Evolutionary conservation across 1,139 yeast genomes (phyloP), one percentile per base, ranked within the genome.

Genomic region (Geotrichum histeridarum): DNA sequence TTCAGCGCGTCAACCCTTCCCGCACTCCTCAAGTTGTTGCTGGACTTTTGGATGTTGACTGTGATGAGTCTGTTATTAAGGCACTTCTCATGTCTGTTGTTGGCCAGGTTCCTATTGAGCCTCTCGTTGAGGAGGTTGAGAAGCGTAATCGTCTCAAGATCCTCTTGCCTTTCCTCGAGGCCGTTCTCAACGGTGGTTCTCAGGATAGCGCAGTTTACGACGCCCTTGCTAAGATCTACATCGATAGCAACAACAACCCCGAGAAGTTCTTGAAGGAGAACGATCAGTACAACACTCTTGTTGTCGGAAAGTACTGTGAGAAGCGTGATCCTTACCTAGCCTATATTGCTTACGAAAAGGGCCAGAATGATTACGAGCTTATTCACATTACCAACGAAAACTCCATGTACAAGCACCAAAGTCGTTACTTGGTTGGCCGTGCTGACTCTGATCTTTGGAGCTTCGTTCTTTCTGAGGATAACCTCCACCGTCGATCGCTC

Each of bases 271-370:
- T 93, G 75, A 85, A 84, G 70, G 99, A 93, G 71, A 94, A 93
- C 71, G 78, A 83, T 64, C 79, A 81, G 67, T 93, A 94, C 74
- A 95, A 93, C 72, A 86, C 99, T 27, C 77, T 88, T 63, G 87
- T 86, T 64, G 97, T 93, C 64, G 99, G 99, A 78, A 90, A 84
- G 70, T 93, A 93, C 77, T 94, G 99, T 80, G 99, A 94, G 73
- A 93, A 89, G 82, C 86, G 99, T 72, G 99, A 93, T 68, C 99
- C 99, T 59, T 93, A 90, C 75, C 78, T 93, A 70, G 99, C 99
- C 18, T 93, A 89, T 72, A 93, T 93, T 73, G 95, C 96, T 54
- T 93, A 93, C 72, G 95, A 95, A 60, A 91, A 90, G 74, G 99
- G 99, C 69, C 78, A 80, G 55, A 91, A 93, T 66, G 96, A 93